Evolutionary conservation across 805 yeast genomes (phyloP), one percentile per base, ranked within the genome.

Genomic region (Candida hungchunana): DNA sequence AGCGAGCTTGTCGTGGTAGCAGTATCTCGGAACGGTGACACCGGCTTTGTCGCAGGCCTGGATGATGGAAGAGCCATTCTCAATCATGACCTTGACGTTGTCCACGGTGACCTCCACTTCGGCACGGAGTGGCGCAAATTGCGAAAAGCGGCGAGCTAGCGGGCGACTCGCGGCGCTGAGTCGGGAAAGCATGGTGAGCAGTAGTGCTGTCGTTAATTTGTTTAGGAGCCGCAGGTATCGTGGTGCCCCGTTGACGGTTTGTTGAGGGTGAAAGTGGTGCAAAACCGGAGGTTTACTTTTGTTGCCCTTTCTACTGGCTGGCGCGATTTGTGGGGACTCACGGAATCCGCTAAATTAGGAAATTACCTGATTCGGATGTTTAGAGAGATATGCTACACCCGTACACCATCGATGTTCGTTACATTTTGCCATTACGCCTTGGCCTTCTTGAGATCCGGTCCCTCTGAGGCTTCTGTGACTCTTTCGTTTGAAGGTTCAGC

Each of bases 41-140:
- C 95, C 95, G 26, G 95, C 95, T 63, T 81, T 79, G 56, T 86
- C 95, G 46, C 90, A 87, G 34, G 95, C 95, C 64, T 86, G 95
- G 56, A 86, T 85, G 44, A 86, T 79, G 14, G 94, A 81, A 29
- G 94, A 75, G 3, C 95, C 94, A 32, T 88, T 88, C 59, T 85
- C 95, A 45, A 86, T 80, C 36, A 73, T 69, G 28, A 86, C 93
- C 37, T 75, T 71, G 46, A 73, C 73, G 32, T 93, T 93, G 59
- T 86, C 95, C 32, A 57, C 54, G 7, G 75, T 71, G 38, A 71
- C 60, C 38, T 64, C 66, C 34, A 80, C 84, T 37, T 79, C 85
- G 30, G 78, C 77, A 36, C 60, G 47, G 15, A 59, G 51, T 15
- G 51, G 44, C 22, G 56, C 27, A 33, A 69, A 45, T 29, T 58